These are phyloP conservation scores for Silene conica DNA, from an alignment of 148 eudicot species.

Conservation along the genomic window DNA sequence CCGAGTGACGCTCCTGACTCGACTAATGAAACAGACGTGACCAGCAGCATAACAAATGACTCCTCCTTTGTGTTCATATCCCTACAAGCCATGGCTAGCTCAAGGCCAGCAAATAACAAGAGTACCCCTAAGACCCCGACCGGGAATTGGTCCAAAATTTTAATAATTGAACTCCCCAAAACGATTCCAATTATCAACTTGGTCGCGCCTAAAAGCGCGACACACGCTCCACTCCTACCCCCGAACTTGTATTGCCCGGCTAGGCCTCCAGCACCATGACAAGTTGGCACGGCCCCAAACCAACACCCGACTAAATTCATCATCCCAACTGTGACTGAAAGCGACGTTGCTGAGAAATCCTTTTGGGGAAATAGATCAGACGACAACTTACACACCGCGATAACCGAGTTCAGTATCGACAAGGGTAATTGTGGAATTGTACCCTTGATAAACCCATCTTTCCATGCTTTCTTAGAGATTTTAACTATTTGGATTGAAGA, in stretches of 20 bases:
- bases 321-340: slow-evolving; percentile 59
- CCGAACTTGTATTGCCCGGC: slow-evolving; percentile 40
- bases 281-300: slow-evolving; percentile 87
- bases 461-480: slow-evolving; percentile 63
- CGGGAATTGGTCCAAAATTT: slow-evolving; percentile 58
- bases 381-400: slow-evolving; percentile 73
- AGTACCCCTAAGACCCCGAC: slow-evolving; percentile 79
- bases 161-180: slow-evolving; percentile 62
- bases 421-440: too few species aligned
- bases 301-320: slow-evolving; percentile 35
- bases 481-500: slow-evolving; percentile 35
- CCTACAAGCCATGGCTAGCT: slow-evolving; percentile 44
- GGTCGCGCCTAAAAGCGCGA: slow-evolving; percentile 59
- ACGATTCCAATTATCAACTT: slow-evolving; percentile 60
- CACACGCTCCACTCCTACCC: slow-evolving; percentile 77
- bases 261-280: slow-evolving; percentile 45
- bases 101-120: slow-evolving; percentile 6
- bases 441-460: slow-evolving; percentile 2
- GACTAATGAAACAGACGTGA: slow-evolving; percentile 63
- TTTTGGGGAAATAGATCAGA: slow-evolving; percentile 62
- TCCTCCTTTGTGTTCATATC: slow-evolving; percentile 69
- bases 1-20: slow-evolving; percentile 68
- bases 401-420: slow-evolving; percentile 44
- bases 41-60: slow-evolving; percentile 57
- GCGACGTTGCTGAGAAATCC: slow-evolving; percentile 53